Evolutionary conservation across 805 yeast species (phyloP).

Genomic region (Wickerhamiella bombiphila): DNA sequence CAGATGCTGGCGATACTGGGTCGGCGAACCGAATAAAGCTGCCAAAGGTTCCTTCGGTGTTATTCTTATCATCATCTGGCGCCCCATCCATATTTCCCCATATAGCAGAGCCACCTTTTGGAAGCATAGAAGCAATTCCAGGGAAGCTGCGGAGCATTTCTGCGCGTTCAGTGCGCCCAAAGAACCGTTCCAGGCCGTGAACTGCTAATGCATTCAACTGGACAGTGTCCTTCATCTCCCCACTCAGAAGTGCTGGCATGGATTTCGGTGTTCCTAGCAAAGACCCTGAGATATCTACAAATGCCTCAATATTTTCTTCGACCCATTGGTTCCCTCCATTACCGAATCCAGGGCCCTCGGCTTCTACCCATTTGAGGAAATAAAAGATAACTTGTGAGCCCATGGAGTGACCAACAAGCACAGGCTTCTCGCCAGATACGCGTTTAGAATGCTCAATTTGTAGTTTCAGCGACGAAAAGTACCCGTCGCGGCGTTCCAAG

Average conservation of each 20-base stretch:
- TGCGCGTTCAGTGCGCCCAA: slow-evolving; percentile 75
- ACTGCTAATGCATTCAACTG: slow-evolving; percentile 86
- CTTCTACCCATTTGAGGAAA: slow-evolving; percentile 94
- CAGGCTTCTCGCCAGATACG: slow-evolving; percentile 47
- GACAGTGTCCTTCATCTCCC: slow-evolving; percentile 97
- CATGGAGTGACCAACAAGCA: slow-evolving; percentile 89
- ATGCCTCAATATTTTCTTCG: slow-evolving; percentile 64
- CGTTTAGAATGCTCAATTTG: slow-evolving; percentile 50
- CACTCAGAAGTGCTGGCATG: slow-evolving; percentile 79
- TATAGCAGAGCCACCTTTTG: slow-evolving; percentile 80
- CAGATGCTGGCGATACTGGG: slow-evolving; percentile 29
- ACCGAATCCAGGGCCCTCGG: slow-evolving; percentile 60
- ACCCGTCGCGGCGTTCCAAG: slow-evolving; percentile 73
- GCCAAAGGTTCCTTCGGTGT: slow-evolving; percentile 41
- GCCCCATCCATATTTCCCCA: slow-evolving; percentile 68
- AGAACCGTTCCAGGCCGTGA: slow-evolving; percentile 86
- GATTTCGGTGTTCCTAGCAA: slow-evolving; percentile 89
- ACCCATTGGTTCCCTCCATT: slow-evolving; percentile 90
- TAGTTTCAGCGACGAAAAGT: slow-evolving; percentile 60
- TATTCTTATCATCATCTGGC: slow-evolving; percentile 47
- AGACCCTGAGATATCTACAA: slow-evolving; percentile 82
- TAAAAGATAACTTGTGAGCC: slow-evolving; percentile 82
- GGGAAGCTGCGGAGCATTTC: slow-evolving; percentile 79
- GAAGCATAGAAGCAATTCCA: slow-evolving; percentile 91
- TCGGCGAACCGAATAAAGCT: slow-evolving; percentile 54